Base-by-base conservation (phyloP, 768 basidiomycete species). In the Pisolithus sp. region DNA sequence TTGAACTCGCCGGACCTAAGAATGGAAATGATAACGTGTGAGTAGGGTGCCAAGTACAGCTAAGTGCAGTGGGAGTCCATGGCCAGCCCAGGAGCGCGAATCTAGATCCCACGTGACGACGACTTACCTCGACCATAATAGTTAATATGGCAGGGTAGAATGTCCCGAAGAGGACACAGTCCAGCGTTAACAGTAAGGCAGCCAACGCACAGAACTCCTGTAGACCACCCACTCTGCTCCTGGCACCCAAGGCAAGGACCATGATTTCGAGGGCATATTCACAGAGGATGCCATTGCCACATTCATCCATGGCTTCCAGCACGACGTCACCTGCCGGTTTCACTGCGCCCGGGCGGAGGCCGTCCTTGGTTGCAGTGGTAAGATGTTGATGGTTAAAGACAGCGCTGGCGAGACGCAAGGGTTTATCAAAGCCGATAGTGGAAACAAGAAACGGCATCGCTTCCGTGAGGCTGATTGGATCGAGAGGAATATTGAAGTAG, bases 341-440 rank as follows among this genome's bases (percentile, higher is more conserved):
- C 69, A 86, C 75, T 56, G 73, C 71, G n/a, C 73, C 68, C 38
- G 69, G 57, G 54, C 71, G 71, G 20, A 68, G 63, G 23, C 52
- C 76, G 65, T 48, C 73, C 65, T 46, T 65, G 40, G 64, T 65
- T 21, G 76, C 70, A 34, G 62, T 59, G 17, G 62, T 61, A 24
- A 83, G 69, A 43, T 87, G 80, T 2, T 88, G 90, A 59, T 93
- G 89, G 26, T 81, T 78, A 71, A 97, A 91, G 15, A 98, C 89
- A 2, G 93, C 86, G 10, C 85, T 79, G 2, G 93, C 94, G 21
- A 99, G 83, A 7, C 90, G 81, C 42, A 95, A 83, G 0, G 94
- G 95, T 67, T 99, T 98, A 70, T 99, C 96, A 67, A 98, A 99
- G 7, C 95, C 95, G 53, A 99, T 84, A 1, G 93, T 96, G 68